Base-by-base conservation (phyloP, 2,329 filamentous ascomycete species). In the Arthrocladium fulminans region DNA sequence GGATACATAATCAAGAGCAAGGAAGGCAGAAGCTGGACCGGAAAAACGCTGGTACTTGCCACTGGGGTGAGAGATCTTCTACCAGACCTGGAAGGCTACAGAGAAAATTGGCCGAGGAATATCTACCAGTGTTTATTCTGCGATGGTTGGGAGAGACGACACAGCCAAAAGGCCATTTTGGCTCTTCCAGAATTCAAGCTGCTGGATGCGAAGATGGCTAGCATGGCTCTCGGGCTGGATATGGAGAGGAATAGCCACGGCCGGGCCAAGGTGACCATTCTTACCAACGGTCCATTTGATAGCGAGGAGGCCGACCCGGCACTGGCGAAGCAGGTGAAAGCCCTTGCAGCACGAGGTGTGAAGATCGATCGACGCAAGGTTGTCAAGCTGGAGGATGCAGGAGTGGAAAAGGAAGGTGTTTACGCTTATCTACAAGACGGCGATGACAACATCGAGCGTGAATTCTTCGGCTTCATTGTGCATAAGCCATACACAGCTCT, bases 51-150 rank as follows among this genome's bases (percentile, higher is more conserved):
- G 15, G 44, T 58, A 2, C 48, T 60, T 23, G 57, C 52, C 23
- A 59, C 52, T 13, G 57, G 57, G 19, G 49, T 51, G 27, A 50
- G 51, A 30, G 57, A 60, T 29, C 34, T 53, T 13, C 48, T 59
- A 2, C 56, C 57, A 4, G 47, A 53, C 27, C 47, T 57, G 13
- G 44, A 51, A 17, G 57, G 57, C 8, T 55, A 56, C 23, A 22
- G n/a, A 3, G 57, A 57, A 24, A 54, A 54, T 30, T 59, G 57
- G 57, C 54, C 53, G n/a, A 37, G 47, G n/a, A 53, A 51, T 24
- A 58, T 59, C 32, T 59, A 57, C 35, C 55, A 57, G 49, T 59
- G 57, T 46, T 51, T 52, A 3, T 57, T 56, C 46, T 58, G 57
- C 41, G 57, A 59, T 23, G 57, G 57, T n/a, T 52, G 51, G 46